Evolutionary conservation across 2,329 filamentous ascomycete genomes (phyloP).

Genomic region (Lecanicillium sp.): DNA sequence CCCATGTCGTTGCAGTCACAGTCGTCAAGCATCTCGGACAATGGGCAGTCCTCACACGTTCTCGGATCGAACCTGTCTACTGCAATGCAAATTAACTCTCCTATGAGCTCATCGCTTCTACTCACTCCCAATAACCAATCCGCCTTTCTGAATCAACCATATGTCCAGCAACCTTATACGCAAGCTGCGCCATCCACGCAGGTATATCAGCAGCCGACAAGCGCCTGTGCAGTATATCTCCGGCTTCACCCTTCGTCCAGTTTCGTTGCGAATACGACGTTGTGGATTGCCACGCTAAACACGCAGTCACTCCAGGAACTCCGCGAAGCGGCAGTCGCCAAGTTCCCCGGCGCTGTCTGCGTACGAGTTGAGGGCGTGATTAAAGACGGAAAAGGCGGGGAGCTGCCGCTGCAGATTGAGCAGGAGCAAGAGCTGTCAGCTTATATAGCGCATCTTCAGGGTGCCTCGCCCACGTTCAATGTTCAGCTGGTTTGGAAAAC

Average conservation of each 20-base stretch:
- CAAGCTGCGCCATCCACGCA: background rate
- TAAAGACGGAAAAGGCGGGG: constrained; percentile 48
- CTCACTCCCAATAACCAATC: constrained; percentile 28
- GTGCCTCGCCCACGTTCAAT: constrained; percentile 32
- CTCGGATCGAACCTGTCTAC: constrained; percentile 16
- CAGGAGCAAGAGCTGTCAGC: constrained; percentile 64
- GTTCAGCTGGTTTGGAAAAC: constrained; percentile 29
- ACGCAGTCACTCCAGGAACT: constrained; percentile 53
- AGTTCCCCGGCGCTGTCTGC: constrained; percentile 51
- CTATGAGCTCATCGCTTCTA: constrained; percentile 30
- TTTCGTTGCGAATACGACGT: constrained; percentile 37
- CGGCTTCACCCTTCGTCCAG: constrained; percentile 59
- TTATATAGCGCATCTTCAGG: constrained; percentile 58
- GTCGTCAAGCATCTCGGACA: constrained; percentile 11
- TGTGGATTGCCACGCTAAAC: constrained; percentile 60
- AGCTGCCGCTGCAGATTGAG: constrained; percentile 57
- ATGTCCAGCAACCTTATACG: constrained; percentile 19
- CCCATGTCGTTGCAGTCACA: constrained; percentile 16
- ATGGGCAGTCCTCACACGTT: constrained; percentile 16
- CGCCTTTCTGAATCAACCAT: constrained; percentile 25
- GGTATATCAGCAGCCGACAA: constrained; percentile 11
- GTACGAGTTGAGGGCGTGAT: constrained; percentile 58
- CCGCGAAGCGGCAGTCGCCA: constrained; percentile 49
- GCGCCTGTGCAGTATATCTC: constrained; percentile 53
- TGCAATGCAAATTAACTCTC: constrained; percentile 22